A percentile compares a stretch with the other conserved stretches of the same genome.
Conservation (phyloP, 306 rosid species). For the Ormosia semicastrata region DNA sequence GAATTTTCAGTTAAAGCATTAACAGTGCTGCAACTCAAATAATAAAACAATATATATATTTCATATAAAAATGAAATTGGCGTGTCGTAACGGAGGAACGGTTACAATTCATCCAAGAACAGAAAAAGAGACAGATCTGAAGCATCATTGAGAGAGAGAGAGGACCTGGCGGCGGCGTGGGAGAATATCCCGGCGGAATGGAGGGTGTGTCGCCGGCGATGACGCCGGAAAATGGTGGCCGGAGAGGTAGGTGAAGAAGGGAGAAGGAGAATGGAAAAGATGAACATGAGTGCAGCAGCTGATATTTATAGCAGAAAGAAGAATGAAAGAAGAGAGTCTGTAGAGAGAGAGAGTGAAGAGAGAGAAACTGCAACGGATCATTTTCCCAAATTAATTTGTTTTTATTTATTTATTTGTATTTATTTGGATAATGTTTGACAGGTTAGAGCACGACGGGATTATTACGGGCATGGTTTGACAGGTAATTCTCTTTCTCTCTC, state of each 20-base stretch:
- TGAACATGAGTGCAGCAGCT: fast-evolving
- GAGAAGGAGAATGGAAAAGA: conserved; percentile 34
- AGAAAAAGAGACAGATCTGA: conserved; percentile 52
- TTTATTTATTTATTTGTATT: too few relatives aligned
- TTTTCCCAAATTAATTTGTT: too few relatives aligned
- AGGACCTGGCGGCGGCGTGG: conserved; percentile 37
- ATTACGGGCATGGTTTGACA: too few relatives aligned
- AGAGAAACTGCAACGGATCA: neutral
- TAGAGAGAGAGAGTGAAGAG: neutral
- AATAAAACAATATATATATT: neutral
- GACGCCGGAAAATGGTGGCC: conserved; percentile 37
- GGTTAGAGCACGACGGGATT: too few relatives aligned
- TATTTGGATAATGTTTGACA: too few relatives aligned
- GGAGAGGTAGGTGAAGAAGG: neutral
- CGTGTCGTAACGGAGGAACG: neutral
- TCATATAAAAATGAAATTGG: too few relatives aligned
- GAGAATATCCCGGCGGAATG: conserved; percentile 30
- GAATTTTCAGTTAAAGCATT: neutral
- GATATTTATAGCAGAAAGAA: conserved; percentile 48
- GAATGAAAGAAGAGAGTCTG: neutral
- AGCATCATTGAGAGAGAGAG: neutral
- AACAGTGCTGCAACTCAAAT: neutral
- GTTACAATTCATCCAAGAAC: neutral
- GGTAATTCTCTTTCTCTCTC: too few relatives aligned
- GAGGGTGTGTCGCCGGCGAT: conserved; percentile 39